phyloP scores from a whole-genome alignment of 805 yeast species.

The Cyberlindnera euphorbiiphila region DNA sequence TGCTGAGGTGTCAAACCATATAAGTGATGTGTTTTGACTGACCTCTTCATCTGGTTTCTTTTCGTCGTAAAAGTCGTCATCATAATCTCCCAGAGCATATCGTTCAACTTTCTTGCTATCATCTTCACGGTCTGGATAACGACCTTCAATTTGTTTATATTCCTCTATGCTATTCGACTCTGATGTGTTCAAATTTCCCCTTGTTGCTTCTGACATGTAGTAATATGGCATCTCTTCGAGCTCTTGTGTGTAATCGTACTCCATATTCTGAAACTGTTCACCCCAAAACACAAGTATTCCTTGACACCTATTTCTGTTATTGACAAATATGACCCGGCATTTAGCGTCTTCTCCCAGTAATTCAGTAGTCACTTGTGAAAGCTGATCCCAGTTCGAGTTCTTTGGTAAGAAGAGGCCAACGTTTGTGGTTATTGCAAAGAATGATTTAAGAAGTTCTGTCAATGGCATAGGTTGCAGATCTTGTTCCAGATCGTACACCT shows the following conservation, averaged over 20 bases:
- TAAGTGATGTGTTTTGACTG: not conserved
- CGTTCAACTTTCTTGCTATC: slow-evolving; percentile 1
- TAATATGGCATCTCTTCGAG: slow-evolving; percentile 10
- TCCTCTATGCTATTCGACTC: too few species aligned
- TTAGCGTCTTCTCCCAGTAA: slow-evolving; percentile 41
- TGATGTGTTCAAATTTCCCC: not conserved
- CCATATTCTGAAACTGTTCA: slow-evolving; percentile 32
- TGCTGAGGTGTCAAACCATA: slow-evolving; percentile 9
- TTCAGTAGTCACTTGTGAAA: slow-evolving; percentile 42
- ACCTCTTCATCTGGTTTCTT: not conserved
- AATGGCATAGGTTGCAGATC: slow-evolving; percentile 46
- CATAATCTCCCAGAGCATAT: slow-evolving; percentile 8
- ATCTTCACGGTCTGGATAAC: slow-evolving; percentile 7
- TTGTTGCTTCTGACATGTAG: slow-evolving; percentile 10
- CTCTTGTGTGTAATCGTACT: slow-evolving; percentile 16
- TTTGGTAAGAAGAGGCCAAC: slow-evolving; percentile 63
- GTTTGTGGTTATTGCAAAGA: slow-evolving; percentile 39
- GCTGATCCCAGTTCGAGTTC: slow-evolving; percentile 50
- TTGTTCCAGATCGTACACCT: slow-evolving; percentile 42
- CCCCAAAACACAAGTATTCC: slow-evolving; percentile 67
- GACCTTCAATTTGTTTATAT: slow-evolving; percentile 1
- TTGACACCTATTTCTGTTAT: slow-evolving; percentile 40
- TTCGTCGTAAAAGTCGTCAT: slow-evolving; percentile 11
- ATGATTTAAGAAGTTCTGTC: slow-evolving; percentile 39
- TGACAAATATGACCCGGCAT: slow-evolving; percentile 44